Evolutionary conservation across 352 stramenopile genomes (phyloP).

Genomic region (Halophytophthora polymorphica): DNA sequence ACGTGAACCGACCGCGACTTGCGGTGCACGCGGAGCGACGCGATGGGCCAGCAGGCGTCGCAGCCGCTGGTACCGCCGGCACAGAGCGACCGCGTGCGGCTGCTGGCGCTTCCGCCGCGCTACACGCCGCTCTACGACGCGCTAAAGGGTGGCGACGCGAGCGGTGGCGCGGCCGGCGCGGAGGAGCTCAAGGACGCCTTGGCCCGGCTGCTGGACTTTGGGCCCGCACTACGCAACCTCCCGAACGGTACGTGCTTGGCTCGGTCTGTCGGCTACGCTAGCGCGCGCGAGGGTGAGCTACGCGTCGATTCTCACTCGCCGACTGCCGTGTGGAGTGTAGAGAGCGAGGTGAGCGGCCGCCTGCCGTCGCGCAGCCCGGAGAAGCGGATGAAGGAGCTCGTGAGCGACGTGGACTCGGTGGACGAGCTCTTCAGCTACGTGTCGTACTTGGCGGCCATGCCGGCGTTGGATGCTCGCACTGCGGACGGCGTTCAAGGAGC

Average conservation of each 20-base stretch:
- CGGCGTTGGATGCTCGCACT: constrained; percentile 14
- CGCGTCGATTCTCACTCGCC: too few species aligned
- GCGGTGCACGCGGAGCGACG: background rate
- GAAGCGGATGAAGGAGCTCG: constrained; percentile 69
- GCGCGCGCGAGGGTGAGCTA: too few species aligned
- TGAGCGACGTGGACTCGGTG: constrained; percentile 72
- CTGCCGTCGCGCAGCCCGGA: constrained; percentile 30
- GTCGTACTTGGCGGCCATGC: constrained; percentile 48
- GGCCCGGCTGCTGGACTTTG: constrained; percentile 75
- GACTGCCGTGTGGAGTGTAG: constrained; percentile 19
- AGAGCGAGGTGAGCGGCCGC: constrained; percentile 31
- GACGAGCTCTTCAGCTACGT: constrained; percentile 84
- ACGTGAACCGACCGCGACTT: background rate
- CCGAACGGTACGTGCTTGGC: constrained; percentile 42
- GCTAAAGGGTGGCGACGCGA: constrained; percentile 46
- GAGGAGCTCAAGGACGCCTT: constrained; percentile 67
- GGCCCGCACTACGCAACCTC: constrained; percentile 37
- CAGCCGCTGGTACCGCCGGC: constrained; percentile 10
- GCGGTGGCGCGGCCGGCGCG: constrained; percentile 17
- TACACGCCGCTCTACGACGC: constrained; percentile 65
- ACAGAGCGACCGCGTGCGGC: constrained; percentile 10
- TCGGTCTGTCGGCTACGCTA: background rate
- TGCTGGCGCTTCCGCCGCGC: constrained; percentile 30
- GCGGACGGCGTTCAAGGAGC: constrained; percentile 2
- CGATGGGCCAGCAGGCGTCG: constrained; percentile 67